Evolutionary conservation across 2,329 filamentous ascomycete species (phyloP), one percentile per base, ranked within the genome.

Genomic region (Ceratocystiopsis sp.): DNA sequence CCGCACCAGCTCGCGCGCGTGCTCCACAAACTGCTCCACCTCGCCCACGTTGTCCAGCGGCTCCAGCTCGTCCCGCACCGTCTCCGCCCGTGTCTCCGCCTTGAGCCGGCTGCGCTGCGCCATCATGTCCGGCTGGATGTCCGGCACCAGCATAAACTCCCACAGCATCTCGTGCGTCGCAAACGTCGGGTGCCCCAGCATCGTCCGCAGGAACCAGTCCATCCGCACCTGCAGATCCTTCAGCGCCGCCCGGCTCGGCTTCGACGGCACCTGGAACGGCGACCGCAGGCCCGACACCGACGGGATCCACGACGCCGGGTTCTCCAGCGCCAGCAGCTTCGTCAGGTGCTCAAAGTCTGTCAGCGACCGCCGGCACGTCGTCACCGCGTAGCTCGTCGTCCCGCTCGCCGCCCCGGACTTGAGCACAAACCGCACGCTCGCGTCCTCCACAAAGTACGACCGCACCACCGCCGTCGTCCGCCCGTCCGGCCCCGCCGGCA

Each of bases 141-240:
- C 91, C 1, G 91, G 91, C 13, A 98, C 87, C 1, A 98, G 71
- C 61, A 98, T 94, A 62, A 98, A 98, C 54, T 98, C 91, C 93
- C 91, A 98, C 2, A 98, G 71, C 72, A 96, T 85, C 63, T 98
- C 91, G 55, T 98, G 93, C 0, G 84, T 94, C 0, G 85, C 75
- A 56, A 98, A 95, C 0, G 91, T 96, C 4, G 89, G 82, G 55
- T 98, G 91, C 10, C 75, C 70, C 21, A 98, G 69, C 49, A 98
- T 71, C 16, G 86, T 84, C 50, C 84, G 84, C 52, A 98, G 64
- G 53, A 96, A 95, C 51, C 77, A 80, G 59, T 98, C 85, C 17
- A 94, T 75, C 15, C 81, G 77, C 38, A 85, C 65, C 57, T 98
- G 93, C 42, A 87, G 80, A 53, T 96, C 86, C 49, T 86, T 80